These are phyloP conservation scores for Fraxinus nigra DNA, from an alignment of 305 asterid genomes.

Conservation along the genomic window DNA sequence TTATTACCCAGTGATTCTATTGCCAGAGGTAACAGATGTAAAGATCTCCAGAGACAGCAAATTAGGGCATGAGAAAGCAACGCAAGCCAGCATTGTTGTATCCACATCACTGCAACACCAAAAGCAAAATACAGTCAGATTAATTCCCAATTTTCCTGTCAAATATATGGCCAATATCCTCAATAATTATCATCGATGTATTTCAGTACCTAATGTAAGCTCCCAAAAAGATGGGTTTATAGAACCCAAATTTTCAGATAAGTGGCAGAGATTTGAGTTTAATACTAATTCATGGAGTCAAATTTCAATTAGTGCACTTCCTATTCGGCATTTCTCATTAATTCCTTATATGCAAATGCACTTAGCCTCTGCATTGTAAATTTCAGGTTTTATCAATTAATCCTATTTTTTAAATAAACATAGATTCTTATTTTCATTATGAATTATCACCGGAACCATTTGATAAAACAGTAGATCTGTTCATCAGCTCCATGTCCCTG, in stretches of 20 bases:
- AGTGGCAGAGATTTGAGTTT: neutral
- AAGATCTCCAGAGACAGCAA: slow-evolving; percentile 75
- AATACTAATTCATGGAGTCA: neutral
- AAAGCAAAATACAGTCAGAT: slow-evolving; percentile 24
- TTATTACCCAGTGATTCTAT: slow-evolving; percentile 86
- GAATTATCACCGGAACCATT: slow-evolving; percentile 15
- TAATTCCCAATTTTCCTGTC: slow-evolving; percentile 7
- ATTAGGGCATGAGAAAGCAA: slow-evolving; percentile 90
- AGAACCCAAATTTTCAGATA: slow-evolving; percentile 18
- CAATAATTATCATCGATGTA: neutral
- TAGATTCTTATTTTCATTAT: slow-evolving; percentile 2
- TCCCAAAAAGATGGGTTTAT: neutral
- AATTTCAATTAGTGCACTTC: neutral
- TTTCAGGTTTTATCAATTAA: neutral
- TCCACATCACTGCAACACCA: slow-evolving; percentile 77
- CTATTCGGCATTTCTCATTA: neutral
- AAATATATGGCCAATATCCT: neutral
- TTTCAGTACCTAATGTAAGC: neutral
- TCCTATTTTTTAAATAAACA: slow-evolving; percentile 16
- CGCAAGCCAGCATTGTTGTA: slow-evolving; percentile 87
- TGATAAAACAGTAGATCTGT: slow-evolving; percentile 36
- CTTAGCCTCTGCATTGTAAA: neutral
- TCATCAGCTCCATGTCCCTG: slow-evolving; percentile 24
- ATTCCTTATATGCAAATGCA: neutral
- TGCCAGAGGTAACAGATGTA: slow-evolving; percentile 51